These are phyloP conservation scores for Hydrangea macrophylla DNA, from an alignment of 148 eudicot species.

Conservation along the genomic window DNA sequence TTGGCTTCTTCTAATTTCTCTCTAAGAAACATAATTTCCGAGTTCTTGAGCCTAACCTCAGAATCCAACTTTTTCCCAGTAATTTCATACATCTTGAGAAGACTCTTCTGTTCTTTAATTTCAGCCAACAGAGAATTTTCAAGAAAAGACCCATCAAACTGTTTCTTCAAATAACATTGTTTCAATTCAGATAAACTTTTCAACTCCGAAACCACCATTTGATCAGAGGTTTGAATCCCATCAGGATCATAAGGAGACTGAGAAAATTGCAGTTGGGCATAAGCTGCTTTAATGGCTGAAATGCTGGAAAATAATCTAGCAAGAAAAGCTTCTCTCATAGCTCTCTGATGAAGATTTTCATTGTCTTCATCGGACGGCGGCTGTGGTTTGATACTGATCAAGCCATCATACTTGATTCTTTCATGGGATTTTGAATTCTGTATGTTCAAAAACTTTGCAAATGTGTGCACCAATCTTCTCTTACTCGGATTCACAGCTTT, in stretches of 20 bases:
- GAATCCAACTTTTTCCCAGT: slow-evolving; percentile 64
- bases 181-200: slow-evolving; percentile 69
- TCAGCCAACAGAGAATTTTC: slow-evolving; percentile 58
- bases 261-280: slow-evolving; percentile 73
- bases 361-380: slow-evolving; percentile 28
- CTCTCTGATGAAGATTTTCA: slow-evolving; percentile 35
- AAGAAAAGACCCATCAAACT: slow-evolving; percentile 54
- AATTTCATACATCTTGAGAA: slow-evolving; percentile 60
- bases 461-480: slow-evolving; percentile 65
- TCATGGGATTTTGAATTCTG: slow-evolving; percentile 40
- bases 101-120: slow-evolving; percentile 69
- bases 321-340: slow-evolving; percentile 59
- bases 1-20: slow-evolving; percentile 69
- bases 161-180: slow-evolving; percentile 65
- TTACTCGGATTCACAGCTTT: slow-evolving; percentile 47
- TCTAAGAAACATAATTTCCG: slow-evolving; percentile 63
- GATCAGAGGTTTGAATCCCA: slow-evolving; percentile 74
- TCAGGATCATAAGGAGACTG: slow-evolving; percentile 84
- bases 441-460: slow-evolving; percentile 66
- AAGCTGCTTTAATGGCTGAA: slow-evolving; percentile 78
- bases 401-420: slow-evolving; percentile 16
- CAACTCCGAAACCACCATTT: slow-evolving; percentile 59
- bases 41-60: slow-evolving; percentile 61
- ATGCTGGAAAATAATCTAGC: slow-evolving; percentile 73
- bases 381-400: background rate